Evolutionary conservation across 257 asterid genomes (phyloP), one percentile per base, ranked within the genome.

Genomic region (Datura wrightii): DNA sequence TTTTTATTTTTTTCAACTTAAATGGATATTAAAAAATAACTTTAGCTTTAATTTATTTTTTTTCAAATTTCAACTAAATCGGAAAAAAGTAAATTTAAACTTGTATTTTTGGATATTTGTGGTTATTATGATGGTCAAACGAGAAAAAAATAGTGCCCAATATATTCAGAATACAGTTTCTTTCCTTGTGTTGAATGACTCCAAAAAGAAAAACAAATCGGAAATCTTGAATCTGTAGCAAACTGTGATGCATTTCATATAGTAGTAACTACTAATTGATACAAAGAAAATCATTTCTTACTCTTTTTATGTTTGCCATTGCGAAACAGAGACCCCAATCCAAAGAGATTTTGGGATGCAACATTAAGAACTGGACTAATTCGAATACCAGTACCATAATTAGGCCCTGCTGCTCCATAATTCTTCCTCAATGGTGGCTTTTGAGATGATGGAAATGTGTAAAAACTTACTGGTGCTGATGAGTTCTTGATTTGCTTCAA

Each of bases 391-490:
- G 85, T 84, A 58, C 86, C 85, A 81, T 81, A 79, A 37, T 87
- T 71, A 42, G 70, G 4, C 86, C 92, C 90, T n/a, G 5, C 16
- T 18, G 79, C 36, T 62, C 88, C 84, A 71, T 85, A 85, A n/a
- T 48, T 84, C 85, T 83, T 90, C 86, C 90, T 89, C 74, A 87
- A 34, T 46, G 90, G 93, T 9, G 91, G 93, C 88, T 90, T 90
- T 48, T 86, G 91, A 58, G 91, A 84, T 42, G 72, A 67, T 41
- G 90, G 86, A 81, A 62, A 88, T n/a, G 84, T 60, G 66, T 86
- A 82, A 60, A 84, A 52, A 9, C 56, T 55, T 3, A 86, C 76
- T 69, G 86, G 63, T 15, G 83, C 8, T 10, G 84, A 44, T 62
- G 88, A 79, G 62, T 34, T 82, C 74, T 82, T 82, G 10, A 62